Percentiles rank a stretch among this genome's conserved stretches.
phyloP scores from a whole-genome alignment of 306 rosid genomes.

The Hippophae rhamnoides region DNA sequence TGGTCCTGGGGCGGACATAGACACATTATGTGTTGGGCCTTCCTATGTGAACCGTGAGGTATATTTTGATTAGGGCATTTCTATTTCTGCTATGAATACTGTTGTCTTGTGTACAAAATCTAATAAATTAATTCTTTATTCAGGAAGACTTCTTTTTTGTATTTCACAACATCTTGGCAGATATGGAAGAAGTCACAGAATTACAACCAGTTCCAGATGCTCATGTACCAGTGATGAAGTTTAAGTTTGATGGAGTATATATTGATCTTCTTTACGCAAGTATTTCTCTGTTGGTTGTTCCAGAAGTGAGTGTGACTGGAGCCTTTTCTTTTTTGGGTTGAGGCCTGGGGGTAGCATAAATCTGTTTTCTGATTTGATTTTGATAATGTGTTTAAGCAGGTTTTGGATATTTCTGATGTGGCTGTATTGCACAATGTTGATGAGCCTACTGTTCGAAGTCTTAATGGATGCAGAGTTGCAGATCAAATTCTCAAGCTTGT shows the following conservation, averaged over 20 bases:
- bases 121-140: constrained; percentile 15
- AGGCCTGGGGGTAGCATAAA: too few species aligned
- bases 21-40: constrained; percentile 82
- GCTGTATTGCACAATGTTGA: constrained; percentile 59
- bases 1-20: constrained; percentile 87
- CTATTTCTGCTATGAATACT: not conserved
- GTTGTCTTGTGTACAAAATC: not conserved
- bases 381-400: constrained; percentile 34
- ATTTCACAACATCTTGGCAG: constrained; percentile 62
- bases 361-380: constrained; percentile 3
- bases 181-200: constrained; percentile 79
- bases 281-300: constrained; percentile 65
- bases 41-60: constrained; percentile 77
- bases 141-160: constrained; percentile 78
- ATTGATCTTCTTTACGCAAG: constrained; percentile 85
- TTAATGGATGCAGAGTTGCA: constrained; percentile 91
- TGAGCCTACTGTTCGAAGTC: constrained; percentile 89
- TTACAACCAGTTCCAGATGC: constrained; percentile 92
- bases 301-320: constrained; percentile 56
- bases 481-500: constrained; percentile 89
- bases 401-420: constrained; percentile 64
- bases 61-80: not conserved
- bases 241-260: constrained; percentile 77
- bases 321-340: not conserved
- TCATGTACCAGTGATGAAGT: constrained; percentile 89